Evolutionary conservation across 495 filamentous ascomycete genomes (phyloP), one percentile per base, ranked within the genome.

Genomic region (Daldinia caldariorum): DNA sequence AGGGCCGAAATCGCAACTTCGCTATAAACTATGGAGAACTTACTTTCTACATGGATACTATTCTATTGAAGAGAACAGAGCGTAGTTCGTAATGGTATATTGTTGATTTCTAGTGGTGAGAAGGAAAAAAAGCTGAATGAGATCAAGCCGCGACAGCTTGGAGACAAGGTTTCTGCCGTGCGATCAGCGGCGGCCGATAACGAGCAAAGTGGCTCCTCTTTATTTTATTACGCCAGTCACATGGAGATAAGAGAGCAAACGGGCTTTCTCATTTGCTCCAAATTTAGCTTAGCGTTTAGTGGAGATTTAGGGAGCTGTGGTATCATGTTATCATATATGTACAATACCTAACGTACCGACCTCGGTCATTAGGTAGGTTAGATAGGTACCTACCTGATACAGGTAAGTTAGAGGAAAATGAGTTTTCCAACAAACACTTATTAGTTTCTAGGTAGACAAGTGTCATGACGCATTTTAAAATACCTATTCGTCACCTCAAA

Each of bases 41-140:
- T 53, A 72, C 72, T 58, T 59, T 61, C 74, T 76, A 76, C 74
- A 76, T 76, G 71, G 72, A 70, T 64, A 20, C 61, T 32, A 55
- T 51, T 49, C 43, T 54, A 26, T 45, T 3, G 38, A 38, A 51
- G 37, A 57, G 26, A 31, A 31, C 26, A 41, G n/a, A 22, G 29
- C 6, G 41, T 4, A 39, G 57, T 45, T 39, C 1, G 7, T 10
- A 38, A 54, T 10, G 9, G 26, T 53, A 32, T 66, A 26, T 13
- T 38, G 18, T 14, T 13, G 49, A 43, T n/a, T 63, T 49, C 0
- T 66, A 20, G 31, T 47, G 20, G 31, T 47, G 29, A 61, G 53
- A 54, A 16, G 10, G 26, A 56, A 68, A 56, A 68, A 72, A 63
- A 49, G 50, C 45, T 60, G 65, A 61, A 68, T 61, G 61, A 61